Conservation (phyloP, 352 stramenopile species). For the Pythium plurisporium region DNA sequence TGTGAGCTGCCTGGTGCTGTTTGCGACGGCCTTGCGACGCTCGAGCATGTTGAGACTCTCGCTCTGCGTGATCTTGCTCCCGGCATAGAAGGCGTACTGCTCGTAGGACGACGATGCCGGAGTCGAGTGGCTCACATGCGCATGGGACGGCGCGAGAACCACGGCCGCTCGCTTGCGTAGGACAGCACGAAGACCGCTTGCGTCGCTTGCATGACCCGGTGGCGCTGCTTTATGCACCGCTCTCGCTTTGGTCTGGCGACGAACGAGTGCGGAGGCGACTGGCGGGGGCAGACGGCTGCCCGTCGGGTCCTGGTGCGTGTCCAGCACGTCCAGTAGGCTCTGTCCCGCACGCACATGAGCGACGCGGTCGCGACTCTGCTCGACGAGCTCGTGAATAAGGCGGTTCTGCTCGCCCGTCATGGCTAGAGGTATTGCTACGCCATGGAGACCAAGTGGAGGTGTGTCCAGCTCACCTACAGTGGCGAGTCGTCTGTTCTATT, state of each 20-base stretch:
- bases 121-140: no score
- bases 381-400: constrained; percentile 54
- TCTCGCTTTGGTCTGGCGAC: no score
- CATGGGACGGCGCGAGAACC: not conserved
- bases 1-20: constrained; percentile 26
- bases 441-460: not conserved
- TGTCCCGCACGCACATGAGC: constrained; percentile 49
- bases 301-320: constrained; percentile 1
- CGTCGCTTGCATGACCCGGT: constrained; percentile 10
- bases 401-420: constrained; percentile 31
- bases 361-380: constrained; percentile 52
- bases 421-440: not conserved
- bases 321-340: constrained; percentile 36
- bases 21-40: constrained; percentile 35
- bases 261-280: constrained; percentile 4
- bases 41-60: constrained; percentile 36
- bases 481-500: constrained; percentile 4
- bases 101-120: constrained; percentile 7
- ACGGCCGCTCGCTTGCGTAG: constrained; percentile 23
- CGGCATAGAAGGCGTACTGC: constrained; percentile 45
- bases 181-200: constrained; percentile 6
- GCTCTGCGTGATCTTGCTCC: constrained; percentile 35
- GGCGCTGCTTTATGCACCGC: no score
- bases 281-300: not conserved
- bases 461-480: not conserved